These are phyloP conservation scores for Tulasnella sp. DNA, from an alignment of 768 basidiomycete species.

Conservation along the genomic window DNA sequence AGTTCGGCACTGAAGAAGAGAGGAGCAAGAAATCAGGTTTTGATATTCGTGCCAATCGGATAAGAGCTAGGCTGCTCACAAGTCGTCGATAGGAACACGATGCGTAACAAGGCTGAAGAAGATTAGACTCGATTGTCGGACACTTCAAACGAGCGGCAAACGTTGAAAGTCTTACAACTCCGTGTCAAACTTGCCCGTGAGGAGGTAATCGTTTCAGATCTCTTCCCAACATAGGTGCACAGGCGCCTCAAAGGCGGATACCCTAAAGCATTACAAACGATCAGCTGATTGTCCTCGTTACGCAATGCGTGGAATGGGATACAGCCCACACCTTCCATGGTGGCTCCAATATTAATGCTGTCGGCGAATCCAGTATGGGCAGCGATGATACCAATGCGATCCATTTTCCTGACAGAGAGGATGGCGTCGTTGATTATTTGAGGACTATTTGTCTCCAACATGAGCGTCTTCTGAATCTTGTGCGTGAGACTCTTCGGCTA, in stretches of 20 bases:
- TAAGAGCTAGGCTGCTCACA: slow-evolving; percentile 26
- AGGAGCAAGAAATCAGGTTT: not conserved
- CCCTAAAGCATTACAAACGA: slow-evolving; percentile 27
- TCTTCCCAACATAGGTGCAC: slow-evolving; percentile 67
- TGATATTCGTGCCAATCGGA: slow-evolving; percentile 1
- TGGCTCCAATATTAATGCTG: slow-evolving; percentile 55
- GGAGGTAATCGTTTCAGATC: slow-evolving; percentile 52
- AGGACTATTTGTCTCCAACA: slow-evolving; percentile 65
- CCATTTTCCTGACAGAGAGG: slow-evolving; percentile 42
- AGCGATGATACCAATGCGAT: slow-evolving; percentile 52
- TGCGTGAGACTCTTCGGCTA: slow-evolving; percentile 55
- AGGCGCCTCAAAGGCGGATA: slow-evolving; percentile 52
- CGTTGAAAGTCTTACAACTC: slow-evolving; percentile 37
- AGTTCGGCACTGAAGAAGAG: slow-evolving; percentile 35
- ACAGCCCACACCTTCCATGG: slow-evolving; percentile 50
- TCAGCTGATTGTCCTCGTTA: slow-evolving; percentile 3
- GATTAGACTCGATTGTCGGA: too few species aligned
- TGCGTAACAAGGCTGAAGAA: slow-evolving; percentile 40
- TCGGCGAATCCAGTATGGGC: slow-evolving; percentile 61
- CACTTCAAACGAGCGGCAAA: not conserved
- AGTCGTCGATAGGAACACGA: slow-evolving; percentile 55
- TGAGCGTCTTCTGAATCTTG: slow-evolving; percentile 57
- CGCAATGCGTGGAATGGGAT: not conserved
- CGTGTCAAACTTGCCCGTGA: slow-evolving; percentile 56
- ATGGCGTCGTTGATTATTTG: slow-evolving; percentile 51